Conservation (phyloP, 441 rosid genomes). For the Viola pubescens region DNA sequence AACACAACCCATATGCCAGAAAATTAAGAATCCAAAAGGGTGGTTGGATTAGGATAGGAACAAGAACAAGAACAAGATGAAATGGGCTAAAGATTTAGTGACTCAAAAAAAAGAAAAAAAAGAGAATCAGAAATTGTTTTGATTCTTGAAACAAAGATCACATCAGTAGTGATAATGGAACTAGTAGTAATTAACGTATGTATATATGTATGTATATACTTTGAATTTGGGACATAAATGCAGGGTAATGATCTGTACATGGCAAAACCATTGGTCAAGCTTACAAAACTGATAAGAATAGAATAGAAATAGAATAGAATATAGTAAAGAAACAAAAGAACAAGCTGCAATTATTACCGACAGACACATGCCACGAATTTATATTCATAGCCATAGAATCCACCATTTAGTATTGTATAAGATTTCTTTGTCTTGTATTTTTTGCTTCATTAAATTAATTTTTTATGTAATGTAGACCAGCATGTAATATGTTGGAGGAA, state of each 20-base stretch:
- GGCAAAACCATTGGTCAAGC: background rate
- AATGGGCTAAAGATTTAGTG: background rate
- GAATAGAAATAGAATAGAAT: background rate
- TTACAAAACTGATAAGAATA: too few species aligned
- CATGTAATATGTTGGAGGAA: background rate
- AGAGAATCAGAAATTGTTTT: background rate
- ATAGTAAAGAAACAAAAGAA: slow-evolving; percentile 10
- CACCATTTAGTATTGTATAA: slow-evolving; percentile 1
- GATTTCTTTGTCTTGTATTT: slow-evolving; percentile 5
- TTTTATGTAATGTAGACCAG: slow-evolving; percentile 2
- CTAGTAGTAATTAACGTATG: background rate
- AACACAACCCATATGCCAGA: background rate
- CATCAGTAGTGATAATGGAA: background rate
- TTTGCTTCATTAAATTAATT: background rate
- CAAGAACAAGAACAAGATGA: background rate
- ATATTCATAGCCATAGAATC: background rate
- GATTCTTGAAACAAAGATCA: slow-evolving; percentile 9
- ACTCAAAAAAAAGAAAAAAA: background rate
- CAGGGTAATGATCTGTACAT: slow-evolving; percentile 6
- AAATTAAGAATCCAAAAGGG: background rate
- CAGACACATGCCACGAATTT: slow-evolving; percentile 41
- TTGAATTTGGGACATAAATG: too few species aligned
- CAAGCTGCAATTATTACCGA: slow-evolving; percentile 35
- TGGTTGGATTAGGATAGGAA: background rate
- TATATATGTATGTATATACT: background rate